Evolutionary conservation across 805 yeast species (phyloP), one percentile per base, ranked within the genome.

Genomic region (Debaryomyces hansenii): DNA sequence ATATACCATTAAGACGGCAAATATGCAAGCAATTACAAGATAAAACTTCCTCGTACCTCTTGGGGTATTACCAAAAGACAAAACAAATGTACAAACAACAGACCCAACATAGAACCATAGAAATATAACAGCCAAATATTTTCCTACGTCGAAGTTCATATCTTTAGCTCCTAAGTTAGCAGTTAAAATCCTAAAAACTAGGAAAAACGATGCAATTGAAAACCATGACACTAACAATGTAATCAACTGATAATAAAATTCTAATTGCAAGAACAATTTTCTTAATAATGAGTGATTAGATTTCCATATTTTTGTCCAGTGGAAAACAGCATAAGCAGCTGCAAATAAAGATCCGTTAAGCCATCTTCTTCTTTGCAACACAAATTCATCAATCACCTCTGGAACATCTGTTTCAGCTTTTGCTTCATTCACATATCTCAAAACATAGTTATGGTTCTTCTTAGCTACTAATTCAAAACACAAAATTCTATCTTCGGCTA

Each of bases 361-460:
- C 99, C 99, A 92, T 75, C 99, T 84, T 73, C 99, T 85, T 72
- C 99, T 85, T 72, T 92, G 99, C 46, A 94, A 81, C 44, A 92
- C 88, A 60, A 94, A 90, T 62, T 94, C 98, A n/a, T 96, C 86
- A 37, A 91, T 77, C n/a, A 78, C 75, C 60, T 91, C 97, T 6
- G 98, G 98, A 42, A 90, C 98, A 77, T 94, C 98, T 3, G 98
- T 94, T 54, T 88, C 90, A 0, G 97, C 98, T 52, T 81, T 81
- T 4, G 97, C 96, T 46, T 84, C 79, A 60, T 87, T 87, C 56
- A 92, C 96, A 59, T 90, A 92, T 56, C 84, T 82, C 56, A 94
- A 77, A 16, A 87, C 70, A 88, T 96, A 92, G 50, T 82, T 76
- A 51, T 83, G 77, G 40, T 79, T 67, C 48, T 74, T 75, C 60